Evolutionary conservation across 2,329 filamentous ascomycete species (phyloP).

Genomic region (Aspergillus sp.): DNA sequence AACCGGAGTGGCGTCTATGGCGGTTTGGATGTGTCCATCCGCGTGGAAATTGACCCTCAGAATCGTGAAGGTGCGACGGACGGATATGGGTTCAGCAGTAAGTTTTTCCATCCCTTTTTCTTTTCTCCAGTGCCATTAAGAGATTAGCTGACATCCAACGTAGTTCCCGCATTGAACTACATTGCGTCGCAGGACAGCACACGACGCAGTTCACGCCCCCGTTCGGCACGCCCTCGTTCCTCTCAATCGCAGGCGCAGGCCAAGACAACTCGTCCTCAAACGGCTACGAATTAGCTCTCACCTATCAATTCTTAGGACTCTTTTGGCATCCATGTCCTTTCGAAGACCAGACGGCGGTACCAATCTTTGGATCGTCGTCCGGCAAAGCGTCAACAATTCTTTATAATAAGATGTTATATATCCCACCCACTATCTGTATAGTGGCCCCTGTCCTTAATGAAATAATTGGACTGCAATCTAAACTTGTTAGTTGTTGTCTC

Average conservation of each 20-base stretch:
- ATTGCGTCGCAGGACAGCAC: slow-evolving; percentile 8
- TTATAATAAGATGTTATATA: background rate
- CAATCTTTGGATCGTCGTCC: too few species aligned
- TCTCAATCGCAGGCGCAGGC: slow-evolving; percentile 10
- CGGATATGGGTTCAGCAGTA: slow-evolving; percentile 51
- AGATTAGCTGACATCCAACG: slow-evolving; percentile 3
- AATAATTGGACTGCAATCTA: background rate
- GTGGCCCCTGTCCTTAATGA: background rate
- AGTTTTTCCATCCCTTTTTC: slow-evolving; percentile 20
- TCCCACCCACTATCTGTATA: background rate
- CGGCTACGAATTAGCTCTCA: slow-evolving; percentile 8
- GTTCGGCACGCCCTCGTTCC: slow-evolving; percentile 14
- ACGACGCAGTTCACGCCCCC: slow-evolving; percentile 15
- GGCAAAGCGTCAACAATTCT: background rate
- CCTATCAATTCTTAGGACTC: background rate
- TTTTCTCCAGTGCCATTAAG: background rate
- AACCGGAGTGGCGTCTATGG: slow-evolving; percentile 38
- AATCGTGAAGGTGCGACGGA: slow-evolving; percentile 43
- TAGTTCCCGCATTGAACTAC: slow-evolving; percentile 22
- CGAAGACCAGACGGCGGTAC: background rate
- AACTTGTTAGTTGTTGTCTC: background rate
- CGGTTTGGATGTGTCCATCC: slow-evolving; percentile 46
- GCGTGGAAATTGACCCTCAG: slow-evolving; percentile 48
- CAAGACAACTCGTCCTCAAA: slow-evolving; percentile 16
- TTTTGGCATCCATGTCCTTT: too few species aligned